A percentile compares a stretch with the other conserved stretches of the same genome.
Evolutionary conservation across 2,329 filamentous ascomycete species (phyloP).

Genomic region (Trichophyton rubrum): DNA sequence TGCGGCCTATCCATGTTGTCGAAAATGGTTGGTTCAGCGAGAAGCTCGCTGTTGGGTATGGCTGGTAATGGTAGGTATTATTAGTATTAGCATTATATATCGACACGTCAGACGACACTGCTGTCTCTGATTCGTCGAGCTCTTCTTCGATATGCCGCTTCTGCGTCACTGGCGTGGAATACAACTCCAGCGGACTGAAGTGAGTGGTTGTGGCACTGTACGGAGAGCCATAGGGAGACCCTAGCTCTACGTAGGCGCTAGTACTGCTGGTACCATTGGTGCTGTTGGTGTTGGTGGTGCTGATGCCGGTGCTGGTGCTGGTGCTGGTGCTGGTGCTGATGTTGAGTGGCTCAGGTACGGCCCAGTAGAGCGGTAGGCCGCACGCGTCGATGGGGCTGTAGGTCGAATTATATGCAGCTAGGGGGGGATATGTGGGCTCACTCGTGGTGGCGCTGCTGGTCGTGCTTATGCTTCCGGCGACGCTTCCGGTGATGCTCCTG

Average conservation of each 20-base stretch:
- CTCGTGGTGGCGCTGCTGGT: background rate
- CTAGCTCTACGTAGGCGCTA: background rate
- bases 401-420: background rate
- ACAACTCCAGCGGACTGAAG: background rate
- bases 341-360: background rate
- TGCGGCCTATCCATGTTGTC: slow-evolving; percentile 42
- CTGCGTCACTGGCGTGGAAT: background rate
- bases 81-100: background rate
- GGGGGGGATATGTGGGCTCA: background rate
- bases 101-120: background rate
- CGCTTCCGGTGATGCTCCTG: too few relatives aligned
- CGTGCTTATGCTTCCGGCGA: too few relatives aligned
- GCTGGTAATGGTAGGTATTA: background rate
- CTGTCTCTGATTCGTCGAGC: background rate
- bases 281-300: background rate
- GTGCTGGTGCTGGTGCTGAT: background rate
- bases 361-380: background rate
- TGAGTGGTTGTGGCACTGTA: background rate
- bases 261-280: background rate
- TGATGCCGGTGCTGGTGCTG: background rate
- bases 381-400: background rate
- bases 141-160: background rate
- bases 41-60: background rate
- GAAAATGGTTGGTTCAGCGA: background rate
- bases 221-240: background rate